These are phyloP conservation scores for Xenoacremonium recifei DNA, from an alignment of 2,329 filamentous ascomycete species.

Conservation along the genomic window DNA sequence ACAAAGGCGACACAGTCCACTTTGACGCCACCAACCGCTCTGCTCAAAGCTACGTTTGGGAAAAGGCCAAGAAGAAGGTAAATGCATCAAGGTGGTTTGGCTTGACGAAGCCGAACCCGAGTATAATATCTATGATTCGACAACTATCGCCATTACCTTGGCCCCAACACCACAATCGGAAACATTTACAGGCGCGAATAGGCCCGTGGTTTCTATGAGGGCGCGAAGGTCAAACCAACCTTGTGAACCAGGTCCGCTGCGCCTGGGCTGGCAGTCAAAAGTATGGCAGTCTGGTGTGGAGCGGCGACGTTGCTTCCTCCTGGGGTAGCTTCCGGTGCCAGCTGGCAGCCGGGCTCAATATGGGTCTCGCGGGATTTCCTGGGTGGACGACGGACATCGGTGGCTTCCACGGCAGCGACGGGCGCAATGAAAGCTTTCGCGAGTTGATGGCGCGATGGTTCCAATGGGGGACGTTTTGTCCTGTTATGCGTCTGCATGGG, in stretches of 20 bases:
- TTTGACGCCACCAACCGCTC: conserved; percentile 64
- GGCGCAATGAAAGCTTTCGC: conserved; percentile 52
- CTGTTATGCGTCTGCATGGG: conserved; percentile 66
- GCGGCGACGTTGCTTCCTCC: conserved; percentile 63
- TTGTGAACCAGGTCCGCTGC: conserved; percentile 54
- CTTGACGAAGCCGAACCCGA: conserved; percentile 69
- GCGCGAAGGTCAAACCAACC: conserved; percentile 54
- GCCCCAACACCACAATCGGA: conserved; percentile 42
- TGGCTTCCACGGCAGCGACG: conserved; percentile 65
- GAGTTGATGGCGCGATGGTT: conserved; percentile 68
- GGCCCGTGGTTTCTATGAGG: conserved; percentile 59
- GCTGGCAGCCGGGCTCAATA: conserved; percentile 62
- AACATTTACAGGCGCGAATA: conserved; percentile 62
- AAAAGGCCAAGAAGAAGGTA: conserved; percentile 54
- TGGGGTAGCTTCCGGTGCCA: conserved; percentile 61
- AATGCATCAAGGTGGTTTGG: conserved; percentile 66
- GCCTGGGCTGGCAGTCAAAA: conserved; percentile 57
- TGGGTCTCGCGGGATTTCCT: conserved; percentile 61
- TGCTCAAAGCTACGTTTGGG: conserved; percentile 59
- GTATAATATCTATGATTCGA: conserved; percentile 66
- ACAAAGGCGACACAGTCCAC: conserved; percentile 57
- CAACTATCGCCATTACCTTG: conserved; percentile 48
- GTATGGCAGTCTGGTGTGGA: conserved; percentile 66
- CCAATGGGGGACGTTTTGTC: conserved; percentile 66
- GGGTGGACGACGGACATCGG: conserved; percentile 74